Percentiles rank a stretch among this genome's conserved stretches.
Evolutionary conservation across 2,329 filamentous ascomycete species (phyloP).

Genomic region (Fusarium musae): DNA sequence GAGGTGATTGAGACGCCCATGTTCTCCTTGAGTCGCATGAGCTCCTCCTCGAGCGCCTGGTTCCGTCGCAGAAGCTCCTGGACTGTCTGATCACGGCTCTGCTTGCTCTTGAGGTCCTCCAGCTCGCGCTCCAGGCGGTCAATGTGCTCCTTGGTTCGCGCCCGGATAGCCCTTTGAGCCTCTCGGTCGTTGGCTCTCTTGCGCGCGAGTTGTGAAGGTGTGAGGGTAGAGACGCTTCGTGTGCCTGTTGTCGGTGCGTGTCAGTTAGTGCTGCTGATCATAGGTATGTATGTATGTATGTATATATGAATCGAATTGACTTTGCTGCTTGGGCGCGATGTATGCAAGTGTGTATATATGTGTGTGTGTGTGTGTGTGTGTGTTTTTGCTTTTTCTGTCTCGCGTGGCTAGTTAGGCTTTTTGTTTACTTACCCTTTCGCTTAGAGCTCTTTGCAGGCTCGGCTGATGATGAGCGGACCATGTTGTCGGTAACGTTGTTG

Average conservation of each 20-base stretch:
- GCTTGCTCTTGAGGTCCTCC: constrained; percentile 70
- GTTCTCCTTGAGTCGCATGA: constrained; percentile 57
- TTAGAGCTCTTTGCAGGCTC: constrained; percentile 58
- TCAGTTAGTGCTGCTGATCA: constrained; percentile 22
- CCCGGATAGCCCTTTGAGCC: constrained; percentile 87
- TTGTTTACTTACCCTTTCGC: constrained; percentile 56
- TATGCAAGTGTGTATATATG: background rate
- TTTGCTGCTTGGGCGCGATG: background rate
- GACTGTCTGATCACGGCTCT: constrained; percentile 61
- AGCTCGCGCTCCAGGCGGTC: constrained; percentile 81
- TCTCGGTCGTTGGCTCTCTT: constrained; percentile 94
- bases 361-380: background rate
- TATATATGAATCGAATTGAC: background rate
- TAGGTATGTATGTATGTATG: background rate
- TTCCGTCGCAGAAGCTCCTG: constrained; percentile 64
- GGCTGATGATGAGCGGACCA: constrained; percentile 56
- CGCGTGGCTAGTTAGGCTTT: background rate
- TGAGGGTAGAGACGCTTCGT: constrained; percentile 86
- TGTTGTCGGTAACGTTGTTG: constrained; percentile 39
- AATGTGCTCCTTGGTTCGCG: constrained; percentile 88
- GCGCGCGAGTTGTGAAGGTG: constrained; percentile 86
- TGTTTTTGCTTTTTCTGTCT: background rate
- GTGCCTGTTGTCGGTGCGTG: constrained; percentile 57
- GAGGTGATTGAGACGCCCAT: constrained; percentile 56
- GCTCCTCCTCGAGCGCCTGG: constrained; percentile 64